These are phyloP conservation scores for Calocera viscosa DNA, from an alignment of 768 basidiomycete species.

Conservation along the genomic window DNA sequence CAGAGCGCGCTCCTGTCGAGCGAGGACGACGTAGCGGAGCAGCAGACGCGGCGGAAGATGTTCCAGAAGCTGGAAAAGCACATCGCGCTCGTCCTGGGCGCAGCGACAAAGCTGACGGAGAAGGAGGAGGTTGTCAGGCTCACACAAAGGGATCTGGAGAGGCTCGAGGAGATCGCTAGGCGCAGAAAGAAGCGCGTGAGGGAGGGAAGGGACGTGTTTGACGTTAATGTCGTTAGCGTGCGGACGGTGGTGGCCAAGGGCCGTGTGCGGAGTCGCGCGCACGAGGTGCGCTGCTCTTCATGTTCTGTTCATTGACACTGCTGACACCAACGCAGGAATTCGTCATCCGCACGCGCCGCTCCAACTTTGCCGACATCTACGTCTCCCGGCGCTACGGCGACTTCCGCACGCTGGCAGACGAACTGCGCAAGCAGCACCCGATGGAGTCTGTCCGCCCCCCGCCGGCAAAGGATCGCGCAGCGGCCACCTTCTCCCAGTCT, in stretches of 20 bases:
- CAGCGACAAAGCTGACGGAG: conserved; percentile 72
- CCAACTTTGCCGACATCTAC: conserved; percentile 59
- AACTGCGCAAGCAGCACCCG: conserved; percentile 82
- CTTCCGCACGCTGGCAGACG: conserved; percentile 74
- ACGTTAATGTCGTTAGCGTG: conserved; percentile 85
- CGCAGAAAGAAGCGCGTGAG: conserved; percentile 42
- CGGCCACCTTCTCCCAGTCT: conserved; percentile 19
- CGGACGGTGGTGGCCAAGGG: conserved; percentile 73
- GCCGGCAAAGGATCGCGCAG: conserved; percentile 67
- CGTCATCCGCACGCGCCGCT: conserved; percentile 74
- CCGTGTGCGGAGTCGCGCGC: conserved; percentile 67
- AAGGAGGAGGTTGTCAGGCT: conserved; percentile 83
- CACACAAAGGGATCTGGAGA: conserved; percentile 68
- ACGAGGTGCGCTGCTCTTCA: conserved; percentile 54
- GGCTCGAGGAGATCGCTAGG: conserved; percentile 59
- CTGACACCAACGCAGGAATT: conserved; percentile 60
- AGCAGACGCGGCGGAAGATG: conserved; percentile 53
- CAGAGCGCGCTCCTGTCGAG: conserved; percentile 33
- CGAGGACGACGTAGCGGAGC: conserved; percentile 37
- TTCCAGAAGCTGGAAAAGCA: conserved; percentile 74
- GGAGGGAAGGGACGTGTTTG: conserved; percentile 49
- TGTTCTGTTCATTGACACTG: background rate
- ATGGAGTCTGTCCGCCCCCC: conserved; percentile 68
- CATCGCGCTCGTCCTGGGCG: conserved; percentile 63
- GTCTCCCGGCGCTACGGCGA: conserved; percentile 93